Evolutionary conservation across 768 basidiomycete species (phyloP), one percentile per base, ranked within the genome.

Genomic region (Ramaria sp.): DNA sequence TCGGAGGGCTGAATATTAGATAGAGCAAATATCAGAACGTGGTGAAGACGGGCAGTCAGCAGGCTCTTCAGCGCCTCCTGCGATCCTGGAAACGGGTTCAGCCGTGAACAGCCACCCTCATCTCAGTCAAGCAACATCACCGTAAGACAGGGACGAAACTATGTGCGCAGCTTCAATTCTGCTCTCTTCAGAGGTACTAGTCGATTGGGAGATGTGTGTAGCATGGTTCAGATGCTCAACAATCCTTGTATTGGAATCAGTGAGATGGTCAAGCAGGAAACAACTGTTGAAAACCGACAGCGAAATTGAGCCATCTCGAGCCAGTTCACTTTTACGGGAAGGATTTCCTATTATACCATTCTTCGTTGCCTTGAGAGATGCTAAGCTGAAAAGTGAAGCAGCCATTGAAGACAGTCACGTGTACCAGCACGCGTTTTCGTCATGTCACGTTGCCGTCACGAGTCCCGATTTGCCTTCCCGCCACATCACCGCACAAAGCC

Each of bases 261-360:
- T 9, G 32, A 34, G n/a, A 34, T 34, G 32, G 32, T 13, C 8
- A 4, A 13, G 13, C 32, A 34, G 44, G 25, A 12, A 18, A 38
- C 37, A 34, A 50, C 16, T 48, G 50, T 18, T 13, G 28, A 10
- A 30, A 28, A 70, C 75, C 61, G 60, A 85, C 82, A 69, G 72
- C 59, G 72, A 70, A 16, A 89, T 68, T 2, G 62, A 64, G 12
- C 73, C 68, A 59, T 89, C 83, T 41, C 71, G 67, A 0, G 81
- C 78, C 1, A 86, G 67, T 13, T 73, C 65, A 1, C 72, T 62
- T 64, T 90, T 90, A 1, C 84, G 83, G 0, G 79, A 76, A 0
- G 85, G 86, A 58, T 88, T 90, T 1, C 88, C 88, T 37, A 89
- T 88, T 48, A 88, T 82, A 0, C 73, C 64, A 65, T 89, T 89